Evolutionary conservation across 2,329 filamentous ascomycete species (phyloP), one percentile per base, ranked within the genome.

Genomic region (Fusarium poae): DNA sequence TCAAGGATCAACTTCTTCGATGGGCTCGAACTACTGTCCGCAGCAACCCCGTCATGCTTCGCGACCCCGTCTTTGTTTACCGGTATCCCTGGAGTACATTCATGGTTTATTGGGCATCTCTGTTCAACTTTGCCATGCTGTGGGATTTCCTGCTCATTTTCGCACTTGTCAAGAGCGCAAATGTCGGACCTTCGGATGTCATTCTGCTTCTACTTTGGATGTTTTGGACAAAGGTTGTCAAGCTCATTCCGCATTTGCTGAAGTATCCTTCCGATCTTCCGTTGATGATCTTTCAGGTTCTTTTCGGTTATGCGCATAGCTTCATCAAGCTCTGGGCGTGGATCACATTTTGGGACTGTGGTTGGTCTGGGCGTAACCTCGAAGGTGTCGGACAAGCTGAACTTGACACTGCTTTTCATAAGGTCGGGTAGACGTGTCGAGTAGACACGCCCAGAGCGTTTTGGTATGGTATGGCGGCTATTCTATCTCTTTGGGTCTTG

Each of bases 21-120:
- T 91, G 86, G 88, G 82, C 81, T 0, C 81, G 88, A 3, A 88
- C 86, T 0, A 88, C 84, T 0, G 89, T 84, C 80, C 81, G 88
- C 8, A 85, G 82, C 56, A 89, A 89, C 72, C 72, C 80, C 1
- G 82, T 80, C 4, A 82, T 82, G 29, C 79, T 90, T 79, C 54
- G 70, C 2, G 81, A 87, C 65, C 82, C 82, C 0, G 2, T 5
- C 1, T 76, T 75, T 2, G 8, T 72, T 0, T 25, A 6, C 1
- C 52, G 64, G 0, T 75, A 76, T 11, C 46, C 67, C 0, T 90
- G 85, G 83, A 83, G 81, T 21, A 77, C 83, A 0, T 88, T 88
- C 67, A 82, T 84, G n/a, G 84, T 89, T 10, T 87, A 88, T 68
- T 56, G 87, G 39, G 81, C 82, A 0, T 81, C 81, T 1, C 78